Evolutionary conservation across 2,329 filamentous ascomycete species (phyloP).

Genomic region (Cryphonectria radicalis): DNA sequence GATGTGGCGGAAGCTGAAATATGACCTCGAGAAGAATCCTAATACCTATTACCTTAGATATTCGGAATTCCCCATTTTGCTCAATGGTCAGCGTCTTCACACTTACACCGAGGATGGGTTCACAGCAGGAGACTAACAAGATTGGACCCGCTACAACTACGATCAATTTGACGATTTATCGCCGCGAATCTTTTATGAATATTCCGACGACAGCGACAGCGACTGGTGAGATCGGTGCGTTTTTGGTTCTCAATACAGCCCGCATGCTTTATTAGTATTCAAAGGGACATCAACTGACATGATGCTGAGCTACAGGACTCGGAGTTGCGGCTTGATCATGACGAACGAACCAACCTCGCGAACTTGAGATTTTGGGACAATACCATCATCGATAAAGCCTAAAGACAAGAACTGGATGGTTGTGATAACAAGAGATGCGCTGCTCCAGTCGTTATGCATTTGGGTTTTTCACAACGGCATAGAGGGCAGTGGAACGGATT

Average conservation of each 20-base stretch:
- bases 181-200: not conserved
- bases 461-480: not conserved
- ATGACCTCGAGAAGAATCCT: too few species aligned
- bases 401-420: not conserved
- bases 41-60: too few species aligned
- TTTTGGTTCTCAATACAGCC: not conserved
- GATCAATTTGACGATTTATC: not conserved
- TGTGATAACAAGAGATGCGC: not conserved
- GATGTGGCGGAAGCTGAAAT: not conserved
- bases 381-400: not conserved
- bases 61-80: too few species aligned
- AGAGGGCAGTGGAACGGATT: not conserved
- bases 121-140: not conserved
- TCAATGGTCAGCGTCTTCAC: not conserved
- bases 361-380: not conserved
- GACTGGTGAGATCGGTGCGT: not conserved
- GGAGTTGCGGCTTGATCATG: not conserved
- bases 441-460: not conserved
- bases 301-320: not conserved
- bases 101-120: not conserved
- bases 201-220: too few species aligned
- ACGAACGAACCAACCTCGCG: not conserved
- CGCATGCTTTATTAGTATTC: not conserved
- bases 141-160: not conserved
- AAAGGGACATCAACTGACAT: not conserved